A percentile compares a stretch with the other conserved stretches of the same genome.
These are phyloP conservation scores for Coemansia sp. DNA, from an alignment of 192 early-diverging fungal species.

Conservation along the genomic window DNA sequence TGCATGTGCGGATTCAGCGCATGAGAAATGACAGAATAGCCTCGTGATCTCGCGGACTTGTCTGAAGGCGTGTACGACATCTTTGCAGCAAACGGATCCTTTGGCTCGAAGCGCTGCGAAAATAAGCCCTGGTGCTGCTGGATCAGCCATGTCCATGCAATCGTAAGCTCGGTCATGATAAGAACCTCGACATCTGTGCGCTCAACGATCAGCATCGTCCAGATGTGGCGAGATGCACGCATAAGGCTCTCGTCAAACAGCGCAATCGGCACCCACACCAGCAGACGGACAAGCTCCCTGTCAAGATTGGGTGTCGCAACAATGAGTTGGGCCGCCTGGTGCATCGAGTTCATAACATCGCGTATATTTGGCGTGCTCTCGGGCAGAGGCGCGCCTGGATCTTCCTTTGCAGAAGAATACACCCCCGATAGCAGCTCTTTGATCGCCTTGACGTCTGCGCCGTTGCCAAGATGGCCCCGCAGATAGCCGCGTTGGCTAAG, in stretches of 20 bases:
- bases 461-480: constrained; percentile 34
- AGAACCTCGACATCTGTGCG: constrained; percentile 71
- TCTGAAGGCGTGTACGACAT: constrained; percentile 94
- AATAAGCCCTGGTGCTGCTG: constrained; percentile 83
- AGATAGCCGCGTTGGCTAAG: constrained; percentile 40
- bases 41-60: constrained; percentile 70
- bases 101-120: constrained; percentile 56
- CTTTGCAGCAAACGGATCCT: constrained; percentile 82
- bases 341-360: constrained; percentile 22
- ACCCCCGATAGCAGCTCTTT: constrained; percentile 37
- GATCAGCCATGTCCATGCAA: constrained; percentile 82
- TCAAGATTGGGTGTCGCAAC: constrained; percentile 21
- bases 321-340: constrained; percentile 33
- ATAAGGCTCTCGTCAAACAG: constrained; percentile 79
- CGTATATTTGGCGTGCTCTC: constrained; percentile 15
- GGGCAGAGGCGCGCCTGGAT: constrained; percentile 24
- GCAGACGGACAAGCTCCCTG: constrained; percentile 70
- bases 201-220: constrained; percentile 86
- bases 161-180: constrained; percentile 82
- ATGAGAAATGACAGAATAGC: constrained; percentile 61
- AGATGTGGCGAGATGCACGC: constrained; percentile 83
- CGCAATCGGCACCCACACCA: constrained; percentile 86
- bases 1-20: constrained; percentile 74
- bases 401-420: constrained; percentile 28
- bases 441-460: constrained; percentile 28